Base-by-base conservation (phyloP, 2,329 filamentous ascomycete species). In the Scedosporium aurantiacum region DNA sequence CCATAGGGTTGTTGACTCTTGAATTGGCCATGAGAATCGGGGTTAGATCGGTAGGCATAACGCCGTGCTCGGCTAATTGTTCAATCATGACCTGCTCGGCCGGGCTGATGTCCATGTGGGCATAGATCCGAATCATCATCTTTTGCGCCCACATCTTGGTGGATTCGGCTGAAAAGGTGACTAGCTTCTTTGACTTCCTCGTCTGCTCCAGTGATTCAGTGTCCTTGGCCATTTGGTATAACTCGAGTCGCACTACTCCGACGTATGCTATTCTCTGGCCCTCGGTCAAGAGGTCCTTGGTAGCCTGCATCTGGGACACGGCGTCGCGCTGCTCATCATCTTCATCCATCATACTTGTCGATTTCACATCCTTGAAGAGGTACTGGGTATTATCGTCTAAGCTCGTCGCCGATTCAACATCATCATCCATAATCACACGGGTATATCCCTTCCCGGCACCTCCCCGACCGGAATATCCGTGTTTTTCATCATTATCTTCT, bases 61-160 rank as follows among this genome's bases (percentile, higher is more conserved):
- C 91, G 4, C 93, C 94, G 74, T 99, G 94, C 62, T 94, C 89
- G 12, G 90, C 88, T 63, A 99, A 79, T 73, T 99, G 94, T 75
- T 99, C 94, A 66, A 99, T 97, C 94, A 99, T 99, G 72, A 99
- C 80, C 77, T 99, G 94, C 74, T 99, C 94, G 14, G 84, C 87
- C 23, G 87, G 79, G 69, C 87, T 91, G 68, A 99, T 95, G 63
- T 99, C 94, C 94, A 99, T 99, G 74, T 99, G 94, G 12, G 85
- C 79, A 72, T 97, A 99, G 12, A 99, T 73, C 25, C 93, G 85
- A 63, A 97, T 85, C 92, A 99, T 99, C 82, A 96, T 96, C 76
- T 95, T 95, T 72, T 99, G 94, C 62, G 89, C 86, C 93, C 93
- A 99, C 89, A 97, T 97, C 73, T 88, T 88, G 76, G 90, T 87